Evolutionary conservation across 2,329 filamentous ascomycete species (phyloP).

Genomic region (Monilinia fructigena): DNA sequence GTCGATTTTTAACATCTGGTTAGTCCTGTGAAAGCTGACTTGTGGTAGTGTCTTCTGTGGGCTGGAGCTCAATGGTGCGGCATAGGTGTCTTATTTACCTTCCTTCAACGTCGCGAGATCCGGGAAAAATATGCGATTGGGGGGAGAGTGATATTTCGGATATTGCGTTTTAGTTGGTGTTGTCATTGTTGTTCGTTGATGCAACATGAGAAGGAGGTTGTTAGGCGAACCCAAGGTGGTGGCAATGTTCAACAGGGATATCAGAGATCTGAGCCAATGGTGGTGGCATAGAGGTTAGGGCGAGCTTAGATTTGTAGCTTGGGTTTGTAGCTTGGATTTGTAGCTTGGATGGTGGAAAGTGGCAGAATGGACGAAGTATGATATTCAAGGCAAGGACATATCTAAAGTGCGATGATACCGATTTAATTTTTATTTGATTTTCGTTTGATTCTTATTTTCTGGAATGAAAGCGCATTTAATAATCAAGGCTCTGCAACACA

Average conservation of each 20-base stretch:
- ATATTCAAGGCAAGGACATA: not conserved
- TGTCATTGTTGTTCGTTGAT: constrained; percentile 37
- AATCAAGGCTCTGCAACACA: not conserved
- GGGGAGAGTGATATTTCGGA: constrained; percentile 41
- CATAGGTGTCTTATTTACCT: constrained; percentile 28
- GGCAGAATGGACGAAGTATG: not conserved
- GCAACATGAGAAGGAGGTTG: constrained; percentile 36
- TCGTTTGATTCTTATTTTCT: not conserved
- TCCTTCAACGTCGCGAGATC: constrained; percentile 32
- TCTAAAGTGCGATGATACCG: not conserved
- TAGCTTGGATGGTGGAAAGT: not conserved
- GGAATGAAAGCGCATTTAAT: not conserved
- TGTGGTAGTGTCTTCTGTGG: constrained; percentile 22
- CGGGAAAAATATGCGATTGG: constrained; percentile 34
- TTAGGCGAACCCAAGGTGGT: constrained; percentile 23
- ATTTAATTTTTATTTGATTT: not conserved
- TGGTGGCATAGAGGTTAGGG: constrained; percentile 21
- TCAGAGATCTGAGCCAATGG: constrained; percentile 25
- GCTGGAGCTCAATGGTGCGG: constrained; percentile 25
- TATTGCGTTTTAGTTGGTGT: constrained; percentile 43
- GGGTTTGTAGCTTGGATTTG: too few species aligned
- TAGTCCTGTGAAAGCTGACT: constrained; percentile 27
- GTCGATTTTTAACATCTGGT: not conserved
- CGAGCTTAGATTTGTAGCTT: not conserved
- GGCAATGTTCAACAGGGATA: constrained; percentile 21